Conservation (phyloP, 1,284 basidiomycete genomes). For the Moesziomyces sp. region DNA sequence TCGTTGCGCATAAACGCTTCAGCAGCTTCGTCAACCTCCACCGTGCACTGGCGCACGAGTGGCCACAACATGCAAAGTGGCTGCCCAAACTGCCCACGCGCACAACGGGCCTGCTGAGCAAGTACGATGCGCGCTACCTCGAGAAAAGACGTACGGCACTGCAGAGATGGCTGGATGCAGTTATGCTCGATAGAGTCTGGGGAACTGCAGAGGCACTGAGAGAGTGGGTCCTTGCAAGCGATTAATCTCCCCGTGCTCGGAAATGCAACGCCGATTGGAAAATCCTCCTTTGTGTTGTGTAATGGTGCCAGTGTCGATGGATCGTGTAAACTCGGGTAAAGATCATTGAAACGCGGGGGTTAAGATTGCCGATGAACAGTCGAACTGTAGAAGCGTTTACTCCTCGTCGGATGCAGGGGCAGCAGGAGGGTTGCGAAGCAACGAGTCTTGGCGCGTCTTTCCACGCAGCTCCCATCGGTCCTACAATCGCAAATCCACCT, state of each 20-base stretch:
- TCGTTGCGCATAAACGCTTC: conserved; percentile 46
- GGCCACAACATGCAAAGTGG: conserved; percentile 33
- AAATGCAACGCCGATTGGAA: background rate
- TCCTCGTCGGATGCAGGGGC: conserved; percentile 27
- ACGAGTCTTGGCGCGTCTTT: conserved; percentile 53
- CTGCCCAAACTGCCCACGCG: conserved; percentile 52
- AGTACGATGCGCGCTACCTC: conserved; percentile 56
- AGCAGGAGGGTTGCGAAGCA: conserved; percentile 42
- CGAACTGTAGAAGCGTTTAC: conserved; percentile 3
- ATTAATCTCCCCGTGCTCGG: conserved; percentile 9
- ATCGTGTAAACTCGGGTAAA: background rate
- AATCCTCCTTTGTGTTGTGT: too few relatives aligned
- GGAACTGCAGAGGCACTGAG: conserved; percentile 35
- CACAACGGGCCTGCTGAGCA: conserved; percentile 51
- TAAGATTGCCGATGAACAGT: conserved; percentile 3
- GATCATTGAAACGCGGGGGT: too few relatives aligned
- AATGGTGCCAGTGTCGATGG: too few relatives aligned
- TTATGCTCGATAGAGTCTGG: conserved; percentile 56
- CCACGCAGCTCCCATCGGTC: conserved; percentile 58
- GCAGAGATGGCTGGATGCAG: conserved; percentile 57
- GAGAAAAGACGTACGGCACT: conserved; percentile 56
- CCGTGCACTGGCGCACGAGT: conserved; percentile 21
- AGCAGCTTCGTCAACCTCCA: conserved; percentile 48
- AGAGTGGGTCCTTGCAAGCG: conserved; percentile 53
- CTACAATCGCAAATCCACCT: conserved; percentile 10